Evolutionary conservation across 306 rosid species (phyloP), one percentile per base, ranked within the genome.

Genomic region (Malus asiatica): DNA sequence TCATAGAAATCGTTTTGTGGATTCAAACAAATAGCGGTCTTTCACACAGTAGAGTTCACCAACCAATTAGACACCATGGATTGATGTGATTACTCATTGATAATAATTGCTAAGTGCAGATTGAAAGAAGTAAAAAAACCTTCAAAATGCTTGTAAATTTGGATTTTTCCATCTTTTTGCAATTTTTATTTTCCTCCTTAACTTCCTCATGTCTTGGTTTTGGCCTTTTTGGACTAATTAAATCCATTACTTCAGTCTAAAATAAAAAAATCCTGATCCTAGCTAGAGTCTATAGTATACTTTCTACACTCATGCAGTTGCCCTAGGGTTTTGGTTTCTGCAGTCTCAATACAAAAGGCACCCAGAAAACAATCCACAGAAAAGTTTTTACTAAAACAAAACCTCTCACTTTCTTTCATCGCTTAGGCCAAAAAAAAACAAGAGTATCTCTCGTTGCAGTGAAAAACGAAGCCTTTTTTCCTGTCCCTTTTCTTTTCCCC

Each of bases 401-500:
- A 16, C 13, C 29, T 9, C 27, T n/a, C 29, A 8, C 62, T 57
- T 57, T 62, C 8, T 32, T 23, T 64, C 44, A 64, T 15, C 15
- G 3, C 23, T 64, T 44, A 8, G 6, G 33, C 22, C 66, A 27
- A 6, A 27, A 8, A 8, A 15, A 30, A 70, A 53, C 18, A 22
- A 8, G 46, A 8, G 70, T 57, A 55, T 71, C 76, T 64, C 53
- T 73, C 38, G 23, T 22, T 73, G 57, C 46, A 53, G 60, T 69
- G 75, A 72, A 76, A 80, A 91, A 86, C 57, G 77, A 85, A 77
- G 75, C 88, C 74, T 83, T 83, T 30, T 12, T 20, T 35, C 62
- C 67, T 15, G 60, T 80, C 27, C 12, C 35, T 53, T 69, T 68
- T 32, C 14, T 52, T 81, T 77, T 64, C 42, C 68, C 58, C 60